Percentiles rank a stretch among this genome's conserved stretches.
Evolutionary conservation across 768 basidiomycete genomes (phyloP).

Genomic region (Tricholoma saponaceum): DNA sequence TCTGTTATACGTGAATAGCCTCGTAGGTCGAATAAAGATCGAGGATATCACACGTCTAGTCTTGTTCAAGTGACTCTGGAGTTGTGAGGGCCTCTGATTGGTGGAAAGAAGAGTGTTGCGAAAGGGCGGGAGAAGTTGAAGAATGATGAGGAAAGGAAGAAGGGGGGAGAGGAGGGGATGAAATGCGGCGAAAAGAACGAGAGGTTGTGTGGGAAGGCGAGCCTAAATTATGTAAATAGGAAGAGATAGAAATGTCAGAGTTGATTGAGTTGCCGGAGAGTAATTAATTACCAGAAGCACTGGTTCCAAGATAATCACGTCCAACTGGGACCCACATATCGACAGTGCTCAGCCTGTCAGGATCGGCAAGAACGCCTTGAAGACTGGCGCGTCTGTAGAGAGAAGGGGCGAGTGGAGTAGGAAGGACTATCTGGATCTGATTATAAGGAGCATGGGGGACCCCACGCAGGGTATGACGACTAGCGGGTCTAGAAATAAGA

Average conservation of each 20-base stretch:
- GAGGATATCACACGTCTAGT: neutral
- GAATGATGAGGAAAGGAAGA: neutral
- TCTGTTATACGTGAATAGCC: neutral
- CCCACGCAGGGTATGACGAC: conserved; percentile 44
- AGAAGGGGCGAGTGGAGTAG: conserved; percentile 53
- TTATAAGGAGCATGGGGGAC: conserved; percentile 59
- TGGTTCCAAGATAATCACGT: conserved; percentile 5
- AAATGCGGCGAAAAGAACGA: neutral
- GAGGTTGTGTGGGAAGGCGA: neutral
- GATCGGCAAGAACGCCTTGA: conserved; percentile 6
- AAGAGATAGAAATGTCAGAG: neutral
- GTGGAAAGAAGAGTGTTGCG: neutral
- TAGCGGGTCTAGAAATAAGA: conserved; percentile 17
- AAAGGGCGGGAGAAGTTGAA: neutral
- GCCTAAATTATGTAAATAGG: no score
- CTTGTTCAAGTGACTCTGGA: neutral
- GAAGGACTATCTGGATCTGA: conserved; percentile 64
- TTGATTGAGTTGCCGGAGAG: neutral
- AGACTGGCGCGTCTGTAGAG: conserved; percentile 16
- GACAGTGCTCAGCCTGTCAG: conserved; percentile 23
- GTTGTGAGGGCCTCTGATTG: neutral
- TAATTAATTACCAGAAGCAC: neutral
- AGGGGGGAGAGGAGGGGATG: neutral
- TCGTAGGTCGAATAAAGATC: neutral
- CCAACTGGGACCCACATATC: conserved; percentile 33